phyloP scores from a whole-genome alignment of 345 rosid species.

The Geranium rotundifolium region DNA sequence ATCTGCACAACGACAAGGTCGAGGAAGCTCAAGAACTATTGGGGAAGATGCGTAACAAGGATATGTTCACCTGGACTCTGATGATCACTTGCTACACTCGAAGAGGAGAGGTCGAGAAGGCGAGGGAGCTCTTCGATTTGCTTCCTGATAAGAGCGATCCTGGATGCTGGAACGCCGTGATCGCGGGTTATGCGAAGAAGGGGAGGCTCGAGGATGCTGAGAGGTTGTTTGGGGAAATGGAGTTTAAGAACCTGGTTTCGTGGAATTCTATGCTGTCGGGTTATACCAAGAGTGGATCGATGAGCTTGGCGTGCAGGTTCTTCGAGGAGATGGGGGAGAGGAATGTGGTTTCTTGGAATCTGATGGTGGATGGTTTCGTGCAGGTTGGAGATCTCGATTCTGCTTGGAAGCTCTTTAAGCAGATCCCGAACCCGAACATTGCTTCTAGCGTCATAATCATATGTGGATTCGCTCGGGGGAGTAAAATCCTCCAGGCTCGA shows the following conservation, averaged over 20 bases:
- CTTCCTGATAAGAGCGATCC: slow-evolving; percentile 24
- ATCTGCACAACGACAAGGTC: slow-evolving; percentile 9
- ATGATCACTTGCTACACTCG: slow-evolving; percentile 25
- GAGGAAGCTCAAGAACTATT: slow-evolving; percentile 24
- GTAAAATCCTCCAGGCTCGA: slow-evolving; percentile 21
- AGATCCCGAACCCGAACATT: slow-evolving; percentile 20
- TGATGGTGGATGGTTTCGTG: slow-evolving; percentile 24
- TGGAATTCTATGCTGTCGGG: slow-evolving; percentile 39
- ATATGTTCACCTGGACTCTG: slow-evolving; percentile 24
- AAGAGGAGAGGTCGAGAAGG: slow-evolving; percentile 22
- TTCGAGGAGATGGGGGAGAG: slow-evolving; percentile 14
- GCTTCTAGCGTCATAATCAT: slow-evolving; percentile 32
- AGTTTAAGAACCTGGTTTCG: slow-evolving; percentile 23
- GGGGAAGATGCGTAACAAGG: slow-evolving; percentile 18
- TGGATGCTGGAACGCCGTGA: slow-evolving; percentile 33
- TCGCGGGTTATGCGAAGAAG: slow-evolving; percentile 27
- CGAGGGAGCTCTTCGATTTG: slow-evolving; percentile 23
- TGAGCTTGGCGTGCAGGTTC: not conserved
- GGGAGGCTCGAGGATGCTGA: slow-evolving; percentile 23
- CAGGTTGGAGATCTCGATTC: slow-evolving; percentile 21
- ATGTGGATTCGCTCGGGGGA: slow-evolving; percentile 20
- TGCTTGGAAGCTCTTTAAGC: slow-evolving; percentile 25
- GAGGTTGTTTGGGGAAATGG: slow-evolving; percentile 22
- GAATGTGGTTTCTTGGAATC: slow-evolving; percentile 23
- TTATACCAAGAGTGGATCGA: slow-evolving; percentile 17